Base-by-base conservation (phyloP, 495 filamentous ascomycete genomes). In the Emericellopsis terricola region DNA sequence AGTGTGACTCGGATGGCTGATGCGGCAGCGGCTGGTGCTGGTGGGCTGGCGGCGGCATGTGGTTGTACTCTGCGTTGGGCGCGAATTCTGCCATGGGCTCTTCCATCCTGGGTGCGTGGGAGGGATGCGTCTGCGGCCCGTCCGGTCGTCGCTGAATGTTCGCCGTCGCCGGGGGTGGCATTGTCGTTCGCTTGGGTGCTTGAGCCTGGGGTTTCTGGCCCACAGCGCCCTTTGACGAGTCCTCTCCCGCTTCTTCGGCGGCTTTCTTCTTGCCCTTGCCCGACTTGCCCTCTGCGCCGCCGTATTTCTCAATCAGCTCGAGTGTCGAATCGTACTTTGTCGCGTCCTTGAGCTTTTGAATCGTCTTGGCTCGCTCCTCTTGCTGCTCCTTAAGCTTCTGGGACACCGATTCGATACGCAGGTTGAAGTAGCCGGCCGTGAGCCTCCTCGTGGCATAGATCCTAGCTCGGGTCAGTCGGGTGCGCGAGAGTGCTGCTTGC, bases 281-380 rank as follows among this genome's bases (percentile, higher is more conserved):
- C 43, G 36, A 58, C 47, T 39, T 72, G 51, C 47, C 63, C 13
- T 68, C 60, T 24, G 66, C 58, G 0, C 71, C 80, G 24, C 81
- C 86, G 50, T 97, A 97, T 48, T 94, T 97, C 47, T 96, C 80
- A 2, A 97, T 69, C 33, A 97, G 56, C 45, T 93, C 73, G 48
- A 91, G 79, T 11, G 89, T 97, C 5, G 85, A 84, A 53, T 94
- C 78, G 57, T 91, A 97, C 49, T 81, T 92, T 21, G 89, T 97
- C 14, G 85, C 85, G 19, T 72, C 69, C 55, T 96, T 97, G 31
- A 97, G 71, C 55, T 84, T 86, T 47, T 91, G 80, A 41, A 97
- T 94, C 1, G 85, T 91, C 45, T 73, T 71, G 34, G 78, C 69
- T 29, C 85, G 73, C 53, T 94, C 78, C 36, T 69, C 64, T 33